A percentile compares a stretch with the other conserved stretches of the same genome.
These are phyloP conservation scores for Chaetomiaceae sp. DNA, from an alignment of 2,329 filamentous ascomycete genomes.

Conservation along the genomic window DNA sequence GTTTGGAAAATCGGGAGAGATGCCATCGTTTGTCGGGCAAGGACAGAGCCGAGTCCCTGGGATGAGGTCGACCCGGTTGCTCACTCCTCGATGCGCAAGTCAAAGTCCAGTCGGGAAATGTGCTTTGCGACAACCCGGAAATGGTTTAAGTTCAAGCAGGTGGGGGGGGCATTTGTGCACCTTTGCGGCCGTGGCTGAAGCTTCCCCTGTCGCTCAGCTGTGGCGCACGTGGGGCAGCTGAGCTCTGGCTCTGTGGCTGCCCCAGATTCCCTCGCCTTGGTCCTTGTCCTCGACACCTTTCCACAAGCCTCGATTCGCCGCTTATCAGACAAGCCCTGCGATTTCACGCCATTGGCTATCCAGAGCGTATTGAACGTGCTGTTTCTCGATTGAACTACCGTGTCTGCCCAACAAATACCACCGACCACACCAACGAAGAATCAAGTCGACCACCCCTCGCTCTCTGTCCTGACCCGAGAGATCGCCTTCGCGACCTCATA, in stretches of 20 bases:
- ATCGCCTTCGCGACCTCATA: no score
- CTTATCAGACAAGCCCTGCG: background rate
- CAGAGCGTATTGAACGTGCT: no score
- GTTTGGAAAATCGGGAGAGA: background rate
- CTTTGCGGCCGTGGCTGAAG: conserved; percentile 23
- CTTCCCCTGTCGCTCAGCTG: conserved; percentile 9
- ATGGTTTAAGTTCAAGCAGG: no score
- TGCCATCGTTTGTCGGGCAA: conserved; percentile 4
- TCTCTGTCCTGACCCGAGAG: no score
- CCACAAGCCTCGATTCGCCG: no score
- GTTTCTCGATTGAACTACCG: background rate
- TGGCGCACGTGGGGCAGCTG: conserved; percentile 7
- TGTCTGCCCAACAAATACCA: no score
- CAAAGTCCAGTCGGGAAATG: no score
- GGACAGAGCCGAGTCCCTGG: background rate
- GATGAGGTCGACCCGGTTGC: background rate
- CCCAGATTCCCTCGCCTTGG: background rate
- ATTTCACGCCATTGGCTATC: background rate
- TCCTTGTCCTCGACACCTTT: no score
- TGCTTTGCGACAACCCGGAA: no score
- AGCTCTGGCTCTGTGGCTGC: conserved; percentile 12
- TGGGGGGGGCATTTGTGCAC: no score
- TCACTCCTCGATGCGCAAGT: no score
- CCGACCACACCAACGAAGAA: background rate
- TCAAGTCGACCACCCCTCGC: no score